Conservation (phyloP, 2,329 filamentous ascomycete genomes). For the Coniosporium uncinatum region DNA sequence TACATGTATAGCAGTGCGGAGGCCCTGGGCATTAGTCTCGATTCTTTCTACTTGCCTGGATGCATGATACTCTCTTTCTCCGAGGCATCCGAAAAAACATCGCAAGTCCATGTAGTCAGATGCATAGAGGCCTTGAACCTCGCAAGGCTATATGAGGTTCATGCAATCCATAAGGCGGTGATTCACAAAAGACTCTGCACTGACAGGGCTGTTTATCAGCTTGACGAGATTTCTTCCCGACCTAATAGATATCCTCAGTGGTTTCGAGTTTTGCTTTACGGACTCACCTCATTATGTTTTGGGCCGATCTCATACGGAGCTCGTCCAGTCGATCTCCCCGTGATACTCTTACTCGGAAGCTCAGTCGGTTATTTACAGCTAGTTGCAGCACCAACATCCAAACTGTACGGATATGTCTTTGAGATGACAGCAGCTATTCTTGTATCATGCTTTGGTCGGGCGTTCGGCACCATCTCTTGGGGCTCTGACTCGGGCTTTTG, state of each 20-base stretch:
- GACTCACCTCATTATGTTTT: conserved; percentile 69
- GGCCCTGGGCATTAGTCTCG: conserved; percentile 84
- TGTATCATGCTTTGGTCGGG: conserved; percentile 41
- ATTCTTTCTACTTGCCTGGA: conserved; percentile 85
- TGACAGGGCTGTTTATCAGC: conserved; percentile 58
- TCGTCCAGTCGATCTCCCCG: conserved; percentile 70
- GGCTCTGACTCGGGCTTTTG: conserved; percentile 38
- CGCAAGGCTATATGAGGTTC: conserved; percentile 67
- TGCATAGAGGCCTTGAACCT: conserved; percentile 66
- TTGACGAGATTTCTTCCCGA: conserved; percentile 57
- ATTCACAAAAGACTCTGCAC: conserved; percentile 70
- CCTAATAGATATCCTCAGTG: conserved; percentile 45
- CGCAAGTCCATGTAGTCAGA: conserved; percentile 73
- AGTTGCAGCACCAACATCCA: conserved; percentile 66
- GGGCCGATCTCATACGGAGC: conserved; percentile 78
- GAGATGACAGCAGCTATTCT: conserved; percentile 42
- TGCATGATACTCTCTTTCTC: conserved; percentile 95
- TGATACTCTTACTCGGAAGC: conserved; percentile 71
- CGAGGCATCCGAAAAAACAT: conserved; percentile 66
- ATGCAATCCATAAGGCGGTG: conserved; percentile 78
- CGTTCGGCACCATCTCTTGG: conserved; percentile 37
- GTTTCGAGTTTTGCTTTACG: conserved; percentile 59
- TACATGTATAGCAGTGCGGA: conserved; percentile 88
- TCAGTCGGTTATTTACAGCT: conserved; percentile 72
- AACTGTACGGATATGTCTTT: conserved; percentile 55